These are phyloP conservation scores for Tephrocybe sp. DNA, from an alignment of 768 basidiomycete genomes.

Conservation along the genomic window DNA sequence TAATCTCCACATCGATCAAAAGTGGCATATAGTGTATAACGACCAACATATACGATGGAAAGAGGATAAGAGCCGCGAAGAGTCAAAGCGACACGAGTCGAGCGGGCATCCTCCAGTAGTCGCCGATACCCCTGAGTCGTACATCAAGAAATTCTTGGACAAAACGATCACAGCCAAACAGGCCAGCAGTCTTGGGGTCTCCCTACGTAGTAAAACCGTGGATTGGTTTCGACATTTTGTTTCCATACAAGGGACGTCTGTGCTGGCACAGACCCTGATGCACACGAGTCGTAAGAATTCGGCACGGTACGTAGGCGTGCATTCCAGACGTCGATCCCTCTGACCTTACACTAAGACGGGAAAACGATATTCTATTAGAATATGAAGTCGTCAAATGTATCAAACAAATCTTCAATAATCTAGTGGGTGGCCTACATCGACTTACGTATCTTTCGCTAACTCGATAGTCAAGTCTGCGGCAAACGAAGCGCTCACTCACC, in stretches of 20 bases:
- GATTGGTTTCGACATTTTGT: slow-evolving; percentile 84
- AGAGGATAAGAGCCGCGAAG: slow-evolving; percentile 65
- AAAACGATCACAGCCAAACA: slow-evolving; percentile 82
- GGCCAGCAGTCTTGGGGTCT: slow-evolving; percentile 74
- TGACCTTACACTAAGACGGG: slow-evolving; percentile 41
- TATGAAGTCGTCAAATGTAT: slow-evolving; percentile 89
- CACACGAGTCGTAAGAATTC: slow-evolving; percentile 72
- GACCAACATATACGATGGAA: slow-evolving; percentile 81
- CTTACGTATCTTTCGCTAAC: slow-evolving; percentile 4
- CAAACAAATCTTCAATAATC: slow-evolving; percentile 74
- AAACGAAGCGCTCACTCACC: slow-evolving; percentile 71
- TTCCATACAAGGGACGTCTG: slow-evolving; percentile 76
- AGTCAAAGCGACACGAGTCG: slow-evolving; percentile 62
- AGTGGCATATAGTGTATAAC: slow-evolving; percentile 89
- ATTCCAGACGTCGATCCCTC: background rate
- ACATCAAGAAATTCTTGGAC: slow-evolving; percentile 88
- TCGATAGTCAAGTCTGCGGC: slow-evolving; percentile 54
- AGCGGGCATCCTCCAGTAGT: slow-evolving; percentile 52
- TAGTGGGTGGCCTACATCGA: slow-evolving; percentile 31
- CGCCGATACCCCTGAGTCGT: slow-evolving; percentile 86
- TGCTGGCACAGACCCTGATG: slow-evolving; percentile 75
- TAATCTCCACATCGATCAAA: slow-evolving; percentile 72
- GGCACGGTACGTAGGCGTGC: slow-evolving; percentile 48
- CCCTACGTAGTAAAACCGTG: slow-evolving; percentile 76
- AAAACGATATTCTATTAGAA: slow-evolving; percentile 71